Evolutionary conservation across 441 rosid species (phyloP).

Genomic region (Capsella rubella): DNA sequence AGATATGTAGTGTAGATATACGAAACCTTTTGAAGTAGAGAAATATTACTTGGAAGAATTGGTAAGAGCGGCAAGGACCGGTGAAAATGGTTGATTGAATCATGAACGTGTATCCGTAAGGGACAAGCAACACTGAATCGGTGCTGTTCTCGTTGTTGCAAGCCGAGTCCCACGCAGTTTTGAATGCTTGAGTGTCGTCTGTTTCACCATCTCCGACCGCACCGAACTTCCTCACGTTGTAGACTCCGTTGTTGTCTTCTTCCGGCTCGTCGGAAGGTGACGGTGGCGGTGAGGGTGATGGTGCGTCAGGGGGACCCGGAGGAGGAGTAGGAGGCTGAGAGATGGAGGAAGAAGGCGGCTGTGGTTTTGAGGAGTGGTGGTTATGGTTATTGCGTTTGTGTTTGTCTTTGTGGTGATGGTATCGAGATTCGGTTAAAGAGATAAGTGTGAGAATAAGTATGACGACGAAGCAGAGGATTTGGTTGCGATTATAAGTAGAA

Average conservation of each 20-base stretch:
- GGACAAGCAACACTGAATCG: slow-evolving; percentile 59
- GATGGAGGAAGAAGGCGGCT: slow-evolving; percentile 52
- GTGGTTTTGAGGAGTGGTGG: slow-evolving; percentile 47
- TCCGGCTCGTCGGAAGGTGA: slow-evolving; percentile 53
- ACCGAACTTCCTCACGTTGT: slow-evolving; percentile 71
- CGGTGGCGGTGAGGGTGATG: slow-evolving; percentile 43
- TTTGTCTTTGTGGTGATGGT: slow-evolving; percentile 55
- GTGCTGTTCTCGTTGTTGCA: slow-evolving; percentile 57
- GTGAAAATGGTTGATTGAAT: slow-evolving; percentile 85
- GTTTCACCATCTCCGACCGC: slow-evolving; percentile 79
- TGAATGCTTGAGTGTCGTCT: slow-evolving; percentile 84
- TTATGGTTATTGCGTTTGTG: slow-evolving; percentile 49
- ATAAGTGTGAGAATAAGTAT: slow-evolving; percentile 47
- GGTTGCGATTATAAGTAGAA: slow-evolving; percentile 30
- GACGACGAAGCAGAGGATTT: slow-evolving; percentile 39
- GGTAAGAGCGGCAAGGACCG: slow-evolving; percentile 79
- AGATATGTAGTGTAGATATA: background rate
- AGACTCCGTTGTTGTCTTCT: slow-evolving; percentile 45
- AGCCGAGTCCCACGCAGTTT: slow-evolving; percentile 79
- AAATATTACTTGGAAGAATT: slow-evolving; percentile 64
- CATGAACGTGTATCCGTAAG: slow-evolving; percentile 70
- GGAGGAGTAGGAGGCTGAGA: slow-evolving; percentile 47
- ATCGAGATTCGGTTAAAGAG: slow-evolving; percentile 49
- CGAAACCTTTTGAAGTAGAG: slow-evolving; percentile 8
- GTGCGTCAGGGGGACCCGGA: slow-evolving; percentile 38